Conservation (phyloP, 441 rosid species). For the Populus hybrid region DNA sequence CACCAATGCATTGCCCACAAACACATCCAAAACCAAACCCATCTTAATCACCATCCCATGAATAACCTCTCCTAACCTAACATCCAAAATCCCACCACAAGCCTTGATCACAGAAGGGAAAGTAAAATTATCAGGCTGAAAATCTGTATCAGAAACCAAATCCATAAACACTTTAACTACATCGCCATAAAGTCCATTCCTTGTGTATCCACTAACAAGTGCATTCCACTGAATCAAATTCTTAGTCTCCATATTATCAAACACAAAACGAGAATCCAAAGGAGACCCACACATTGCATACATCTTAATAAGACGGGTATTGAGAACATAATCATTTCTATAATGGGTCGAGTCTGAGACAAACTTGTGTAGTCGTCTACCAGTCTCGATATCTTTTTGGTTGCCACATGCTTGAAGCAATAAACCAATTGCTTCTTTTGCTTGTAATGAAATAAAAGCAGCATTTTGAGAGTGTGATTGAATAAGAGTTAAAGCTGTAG, state of each 20-base stretch:
- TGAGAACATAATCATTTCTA: conserved; percentile 44
- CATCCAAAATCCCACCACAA: conserved; percentile 46
- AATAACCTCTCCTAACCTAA: conserved; percentile 39
- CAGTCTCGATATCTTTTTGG: conserved; percentile 41
- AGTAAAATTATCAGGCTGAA: conserved; percentile 63
- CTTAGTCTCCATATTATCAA: conserved; percentile 42
- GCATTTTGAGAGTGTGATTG: conserved; percentile 19
- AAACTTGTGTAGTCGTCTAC: conserved; percentile 44
- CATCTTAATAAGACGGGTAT: conserved; percentile 56
- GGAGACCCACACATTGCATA: conserved; percentile 53
- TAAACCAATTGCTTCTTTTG: conserved; percentile 47
- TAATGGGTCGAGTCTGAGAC: conserved; percentile 39
- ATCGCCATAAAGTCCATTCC: conserved; percentile 47
- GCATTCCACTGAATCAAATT: conserved; percentile 74
- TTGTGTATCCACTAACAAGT: conserved; percentile 55
- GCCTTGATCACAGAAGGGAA: conserved; percentile 69
- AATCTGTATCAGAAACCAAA: conserved; percentile 34
- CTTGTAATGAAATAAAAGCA: conserved; percentile 21
- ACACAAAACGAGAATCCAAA: conserved; percentile 44
- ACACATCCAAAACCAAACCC: conserved; percentile 48
- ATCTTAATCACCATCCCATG: conserved; percentile 60
- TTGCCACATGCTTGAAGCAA: conserved; percentile 52
- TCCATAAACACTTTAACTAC: conserved; percentile 46
- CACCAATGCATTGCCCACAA: conserved; percentile 50
- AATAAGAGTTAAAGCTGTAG: conserved; percentile 37